A percentile compares a stretch with the other conserved stretches of the same genome.
phyloP scores from a whole-genome alignment of 2,329 filamentous ascomycete genomes.

The Dissoconium aciculare region DNA sequence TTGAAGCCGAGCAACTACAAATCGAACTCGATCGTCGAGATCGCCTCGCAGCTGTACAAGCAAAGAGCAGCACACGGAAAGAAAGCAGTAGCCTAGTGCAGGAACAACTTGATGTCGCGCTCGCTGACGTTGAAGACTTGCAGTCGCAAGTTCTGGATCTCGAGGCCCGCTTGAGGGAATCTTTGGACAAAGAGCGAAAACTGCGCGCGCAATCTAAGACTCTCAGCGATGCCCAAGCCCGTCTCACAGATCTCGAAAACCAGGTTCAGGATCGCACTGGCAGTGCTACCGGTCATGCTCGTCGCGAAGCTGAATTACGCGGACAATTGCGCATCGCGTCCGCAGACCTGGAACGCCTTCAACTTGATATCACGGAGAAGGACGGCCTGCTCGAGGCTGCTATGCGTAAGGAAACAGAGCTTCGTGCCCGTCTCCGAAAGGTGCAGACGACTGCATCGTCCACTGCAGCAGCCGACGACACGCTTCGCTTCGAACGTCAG shows the following conservation, averaged over 20 bases:
- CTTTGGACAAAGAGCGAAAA: constrained; percentile 23
- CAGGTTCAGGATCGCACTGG: constrained; percentile 20
- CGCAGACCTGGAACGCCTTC: constrained; percentile 20
- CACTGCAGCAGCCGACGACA: constrained; percentile 15
- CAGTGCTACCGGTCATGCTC: constrained; percentile 19
- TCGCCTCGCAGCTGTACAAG: constrained; percentile 44
- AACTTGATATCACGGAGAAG: constrained; percentile 31
- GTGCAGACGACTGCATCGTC: background rate
- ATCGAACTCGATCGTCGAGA: constrained; percentile 57
- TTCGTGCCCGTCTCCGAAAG: constrained; percentile 20
- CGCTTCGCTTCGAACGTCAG: constrained; percentile 24
- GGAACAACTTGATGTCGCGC: constrained; percentile 50
- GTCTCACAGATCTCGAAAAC: constrained; percentile 27
- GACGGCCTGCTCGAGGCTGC: constrained; percentile 23
- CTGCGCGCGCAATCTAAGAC: constrained; percentile 24
- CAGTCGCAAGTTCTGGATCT: constrained; percentile 42
- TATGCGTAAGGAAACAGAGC: constrained; percentile 29
- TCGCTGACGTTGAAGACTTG: constrained; percentile 26
- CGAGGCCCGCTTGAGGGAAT: constrained; percentile 16
- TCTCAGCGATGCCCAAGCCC: constrained; percentile 19
- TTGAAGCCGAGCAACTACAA: constrained; percentile 41
- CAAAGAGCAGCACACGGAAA: constrained; percentile 34
- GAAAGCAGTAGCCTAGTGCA: constrained; percentile 40
- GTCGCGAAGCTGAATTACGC: constrained; percentile 28
- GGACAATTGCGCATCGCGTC: constrained; percentile 22